Percentiles rank a stretch among this genome's conserved stretches.
Evolutionary conservation across 2,329 filamentous ascomycete species (phyloP).

Genomic region (Myrmaecium sp.): DNA sequence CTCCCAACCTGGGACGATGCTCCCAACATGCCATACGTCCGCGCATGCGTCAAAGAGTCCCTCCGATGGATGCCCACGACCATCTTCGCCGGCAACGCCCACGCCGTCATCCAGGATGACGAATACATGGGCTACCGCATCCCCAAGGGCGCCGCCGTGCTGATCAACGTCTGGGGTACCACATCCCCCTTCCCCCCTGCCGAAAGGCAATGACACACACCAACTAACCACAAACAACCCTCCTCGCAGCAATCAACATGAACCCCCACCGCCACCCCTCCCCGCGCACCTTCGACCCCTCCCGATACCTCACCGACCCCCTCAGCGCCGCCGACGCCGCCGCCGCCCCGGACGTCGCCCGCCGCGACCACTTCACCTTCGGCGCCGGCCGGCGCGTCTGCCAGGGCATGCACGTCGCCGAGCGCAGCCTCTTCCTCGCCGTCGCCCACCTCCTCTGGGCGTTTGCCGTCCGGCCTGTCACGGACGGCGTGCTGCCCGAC

Average conservation of each 20-base stretch:
- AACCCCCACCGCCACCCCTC: constrained; percentile 8
- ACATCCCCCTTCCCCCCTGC: too few relatives aligned
- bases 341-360: constrained; percentile 16
- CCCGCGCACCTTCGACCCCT: constrained; percentile 7
- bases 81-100: constrained; percentile 12
- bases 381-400: constrained; percentile 37
- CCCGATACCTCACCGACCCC: constrained; percentile 9
- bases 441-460: constrained; percentile 5
- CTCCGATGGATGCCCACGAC: constrained; percentile 15
- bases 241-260: too few relatives aligned
- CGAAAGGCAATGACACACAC: too few relatives aligned
- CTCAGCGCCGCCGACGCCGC: constrained; percentile 16
- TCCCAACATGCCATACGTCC: constrained; percentile 11
- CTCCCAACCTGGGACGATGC: constrained; percentile 14
- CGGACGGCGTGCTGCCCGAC: constrained; percentile 1
- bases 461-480: constrained; percentile 3
- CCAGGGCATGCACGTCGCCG: constrained; percentile 17
- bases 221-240: neutral
- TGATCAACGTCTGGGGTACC: constrained; percentile 19
- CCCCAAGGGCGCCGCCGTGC: constrained; percentile 19
- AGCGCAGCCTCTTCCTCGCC: constrained; percentile 4
- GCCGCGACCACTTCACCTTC: constrained; percentile 33
- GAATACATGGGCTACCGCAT: constrained; percentile 18
- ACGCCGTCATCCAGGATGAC: constrained; percentile 12
- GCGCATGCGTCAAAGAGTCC: constrained; percentile 13